Percentiles rank a stretch among this genome's conserved stretches.
Conservation (phyloP, 2,329 filamentous ascomycete genomes). For the Exophiala calicioides region DNA sequence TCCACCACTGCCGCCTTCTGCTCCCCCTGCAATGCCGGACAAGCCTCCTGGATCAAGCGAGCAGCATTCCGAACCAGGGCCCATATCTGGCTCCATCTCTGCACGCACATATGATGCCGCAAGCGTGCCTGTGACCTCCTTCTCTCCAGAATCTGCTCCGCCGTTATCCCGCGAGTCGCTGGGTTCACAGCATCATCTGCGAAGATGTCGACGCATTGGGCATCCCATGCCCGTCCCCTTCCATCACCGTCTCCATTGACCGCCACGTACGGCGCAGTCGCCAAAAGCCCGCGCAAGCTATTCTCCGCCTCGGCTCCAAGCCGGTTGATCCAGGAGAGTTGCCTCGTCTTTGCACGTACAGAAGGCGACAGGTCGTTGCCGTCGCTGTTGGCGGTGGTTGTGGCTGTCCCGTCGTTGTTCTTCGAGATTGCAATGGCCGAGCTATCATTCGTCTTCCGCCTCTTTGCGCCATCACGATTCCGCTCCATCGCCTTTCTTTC, state of each 20-base stretch:
- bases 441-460: too few species aligned
- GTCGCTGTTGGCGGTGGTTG: too few species aligned
- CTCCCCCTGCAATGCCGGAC: constrained; percentile 1
- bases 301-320: constrained; percentile 3
- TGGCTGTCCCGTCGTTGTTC: too few species aligned
- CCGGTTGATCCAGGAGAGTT: constrained; percentile 6
- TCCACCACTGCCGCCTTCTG: not conserved
- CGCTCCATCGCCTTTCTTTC: not conserved
- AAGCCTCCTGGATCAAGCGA: not conserved
- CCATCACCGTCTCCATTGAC: not conserved
- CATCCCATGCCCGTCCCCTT: too few species aligned
- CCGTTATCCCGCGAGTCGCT: constrained; percentile 1
- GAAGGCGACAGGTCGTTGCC: too few species aligned
- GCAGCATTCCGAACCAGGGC: constrained; percentile 2
- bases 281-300: constrained; percentile 1
- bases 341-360: constrained; percentile 4
- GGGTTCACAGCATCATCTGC: constrained; percentile 10
- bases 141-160: not conserved
- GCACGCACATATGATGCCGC: constrained; percentile 15
- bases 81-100: constrained; percentile 20
- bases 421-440: too few species aligned
- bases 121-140: constrained; percentile 3
- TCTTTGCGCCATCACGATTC: too few species aligned
- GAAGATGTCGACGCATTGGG: not conserved
- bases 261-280: not conserved